Percentiles rank a stretch among this genome's conserved stretches.
phyloP scores from a whole-genome alignment of 176 grass and related monocot species.

The Themeda triandra region DNA sequence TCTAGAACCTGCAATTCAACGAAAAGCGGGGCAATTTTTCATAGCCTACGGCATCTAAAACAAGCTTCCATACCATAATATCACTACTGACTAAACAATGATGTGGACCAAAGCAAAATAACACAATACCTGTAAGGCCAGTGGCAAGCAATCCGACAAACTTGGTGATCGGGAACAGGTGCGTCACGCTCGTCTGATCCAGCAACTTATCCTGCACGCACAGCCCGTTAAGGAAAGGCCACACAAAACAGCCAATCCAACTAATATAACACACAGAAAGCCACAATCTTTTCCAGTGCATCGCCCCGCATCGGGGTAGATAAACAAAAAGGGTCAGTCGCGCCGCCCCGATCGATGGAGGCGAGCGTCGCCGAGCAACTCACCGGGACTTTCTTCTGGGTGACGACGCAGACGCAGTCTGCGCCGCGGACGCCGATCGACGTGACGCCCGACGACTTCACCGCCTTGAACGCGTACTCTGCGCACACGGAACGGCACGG shows the following conservation, averaged over 20 bases:
- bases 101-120: not conserved
- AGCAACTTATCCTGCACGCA: constrained; percentile 83
- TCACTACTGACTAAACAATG: not conserved
- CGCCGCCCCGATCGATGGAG: not conserved
- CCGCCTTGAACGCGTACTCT: constrained; percentile 99
- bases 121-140: constrained; percentile 74
- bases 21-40: not conserved
- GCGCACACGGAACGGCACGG: not conserved
- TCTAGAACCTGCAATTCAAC: not conserved
- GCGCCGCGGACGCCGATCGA: constrained; percentile 94
- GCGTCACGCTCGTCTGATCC: constrained; percentile 84
- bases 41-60: not conserved
- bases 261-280: not conserved
- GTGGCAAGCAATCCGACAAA: constrained; percentile 85
- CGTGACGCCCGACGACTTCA: constrained; percentile 86
- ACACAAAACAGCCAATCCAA: not conserved
- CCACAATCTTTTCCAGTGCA: not conserved
- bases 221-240: not conserved
- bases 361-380: constrained; percentile 30
- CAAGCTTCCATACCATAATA: not conserved
- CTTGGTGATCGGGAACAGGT: constrained; percentile 87
- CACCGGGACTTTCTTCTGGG: constrained; percentile 99
- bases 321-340: not conserved
- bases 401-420: constrained; percentile 93
- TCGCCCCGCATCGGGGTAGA: not conserved